A percentile compares a stretch with the other conserved stretches of the same genome.
phyloP scores from a whole-genome alignment of 306 rosid species.

The Rubus parviflorus region DNA sequence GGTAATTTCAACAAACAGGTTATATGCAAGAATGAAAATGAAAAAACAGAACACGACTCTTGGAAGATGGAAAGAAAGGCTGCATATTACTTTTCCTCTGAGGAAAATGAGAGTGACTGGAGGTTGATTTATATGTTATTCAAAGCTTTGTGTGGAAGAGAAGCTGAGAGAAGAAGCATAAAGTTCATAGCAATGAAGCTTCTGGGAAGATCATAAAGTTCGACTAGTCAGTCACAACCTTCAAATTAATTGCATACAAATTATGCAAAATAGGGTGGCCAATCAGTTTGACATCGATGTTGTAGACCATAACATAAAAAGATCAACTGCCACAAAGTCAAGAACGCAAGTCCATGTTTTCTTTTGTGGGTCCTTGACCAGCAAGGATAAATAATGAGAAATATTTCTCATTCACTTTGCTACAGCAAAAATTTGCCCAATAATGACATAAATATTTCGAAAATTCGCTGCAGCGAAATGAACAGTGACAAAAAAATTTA shows the following conservation, averaged over 20 bases:
- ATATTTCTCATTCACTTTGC: no score
- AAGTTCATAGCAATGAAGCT: conserved; percentile 5
- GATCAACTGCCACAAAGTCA: no score
- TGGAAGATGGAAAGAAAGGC: neutral
- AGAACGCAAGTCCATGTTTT: no score
- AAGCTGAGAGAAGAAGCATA: neutral
- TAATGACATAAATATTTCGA: no score
- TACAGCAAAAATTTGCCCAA: no score
- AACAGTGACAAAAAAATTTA: no score
- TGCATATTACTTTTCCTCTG: neutral
- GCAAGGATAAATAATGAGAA: no score
- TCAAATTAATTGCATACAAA: neutral
- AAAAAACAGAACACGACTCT: neutral
- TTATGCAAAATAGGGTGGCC: neutral
- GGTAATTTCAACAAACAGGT: neutral
- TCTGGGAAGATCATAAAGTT: neutral
- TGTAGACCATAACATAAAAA: neutral
- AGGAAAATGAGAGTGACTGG: neutral
- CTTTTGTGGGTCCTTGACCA: no score
- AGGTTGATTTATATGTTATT: neutral
- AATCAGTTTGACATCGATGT: neutral
- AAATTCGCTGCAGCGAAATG: no score
- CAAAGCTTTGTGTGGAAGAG: neutral
- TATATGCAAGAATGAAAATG: neutral
- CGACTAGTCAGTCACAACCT: neutral